Conservation (phyloP, 2,329 filamentous ascomycete genomes). For the Penicillium sp. region DNA sequence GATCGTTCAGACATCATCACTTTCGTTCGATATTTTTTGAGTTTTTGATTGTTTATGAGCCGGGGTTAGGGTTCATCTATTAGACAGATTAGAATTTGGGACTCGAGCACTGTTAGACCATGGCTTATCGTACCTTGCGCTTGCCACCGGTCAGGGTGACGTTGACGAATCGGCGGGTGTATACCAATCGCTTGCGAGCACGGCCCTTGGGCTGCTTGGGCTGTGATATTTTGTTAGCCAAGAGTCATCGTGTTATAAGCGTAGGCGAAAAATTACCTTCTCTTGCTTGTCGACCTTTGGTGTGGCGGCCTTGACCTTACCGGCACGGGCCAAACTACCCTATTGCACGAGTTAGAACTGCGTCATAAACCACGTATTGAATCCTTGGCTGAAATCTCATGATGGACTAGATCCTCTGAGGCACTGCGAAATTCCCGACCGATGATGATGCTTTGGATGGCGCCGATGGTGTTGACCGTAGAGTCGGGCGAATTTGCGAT, state of each 20-base stretch:
- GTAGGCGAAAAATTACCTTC: constrained; percentile 3
- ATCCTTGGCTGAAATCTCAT: background rate
- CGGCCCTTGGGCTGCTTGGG: constrained; percentile 89
- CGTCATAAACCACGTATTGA: background rate
- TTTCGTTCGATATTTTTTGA: constrained; percentile 1
- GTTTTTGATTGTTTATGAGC: constrained; percentile 12
- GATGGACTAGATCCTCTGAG: constrained; percentile 64
- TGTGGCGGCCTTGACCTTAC: constrained; percentile 87
- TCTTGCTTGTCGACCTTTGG: constrained; percentile 53
- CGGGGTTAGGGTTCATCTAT: constrained; percentile 16
- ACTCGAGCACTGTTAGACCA: background rate
- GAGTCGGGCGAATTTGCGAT: background rate
- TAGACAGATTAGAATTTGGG: background rate
- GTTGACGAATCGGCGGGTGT: constrained; percentile 93
- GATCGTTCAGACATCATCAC: constrained; percentile 2
- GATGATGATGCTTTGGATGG: background rate
- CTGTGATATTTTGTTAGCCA: constrained; percentile 78
- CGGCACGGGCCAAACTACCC: constrained; percentile 75
- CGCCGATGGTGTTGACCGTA: background rate
- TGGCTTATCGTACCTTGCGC: constrained; percentile 68
- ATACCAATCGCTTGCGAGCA: constrained; percentile 87
- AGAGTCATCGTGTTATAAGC: background rate
- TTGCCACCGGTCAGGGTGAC: constrained; percentile 90
- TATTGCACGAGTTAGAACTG: background rate
- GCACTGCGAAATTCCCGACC: background rate